Base-by-base conservation (phyloP, 306 rosid genomes). In the Vicia faba region DNA sequence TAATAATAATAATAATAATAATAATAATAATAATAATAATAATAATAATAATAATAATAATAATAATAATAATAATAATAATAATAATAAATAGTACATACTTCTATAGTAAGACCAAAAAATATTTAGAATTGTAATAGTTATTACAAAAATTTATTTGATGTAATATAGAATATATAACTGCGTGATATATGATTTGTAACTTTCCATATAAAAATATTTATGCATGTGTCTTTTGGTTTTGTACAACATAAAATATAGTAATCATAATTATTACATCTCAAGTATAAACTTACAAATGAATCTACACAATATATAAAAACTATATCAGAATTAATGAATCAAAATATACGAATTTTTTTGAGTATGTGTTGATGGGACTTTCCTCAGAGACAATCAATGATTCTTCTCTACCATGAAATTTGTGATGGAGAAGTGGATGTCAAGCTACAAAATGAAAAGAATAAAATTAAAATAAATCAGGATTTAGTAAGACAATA, bases 401-500 rank as follows among this genome's bases (percentile, higher is more conserved):
- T 25, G 39, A 14, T 57, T 50, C 57, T 7, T 33, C 79, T 75
- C 82, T 81, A 84, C 81, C 88, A 75, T 10, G 75, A n/a, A 49
- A 61, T 44, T 46, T 81, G 70, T 56, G 79, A 40, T 0, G 78
- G 70, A 26, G 79, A 75, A 46, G 76, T 81, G 45, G 85, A 78
- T 58, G 89, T 78, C 68, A 82, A 83, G 53, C 98, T 92, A 87
- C 75, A 87, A 74, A 78, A 64, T 55, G 20, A 64, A 38, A 36
- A 61, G 39, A 62, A 60, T 8, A 11, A 11, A 55, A 55, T 13
- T 6, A 25, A 11, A 13, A 11, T 26, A 12, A 2, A 26, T 2
- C 11, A 25, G 12, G 16, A 54, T 26, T 26, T 11, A 5, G 25
- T 31, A 6, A 29, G n/a, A n/a, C n/a, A n/a, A n/a, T n/a, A n/a